Base-by-base conservation (phyloP, 148 eudicot genomes). In the Heliamphora exappendiculata region DNA sequence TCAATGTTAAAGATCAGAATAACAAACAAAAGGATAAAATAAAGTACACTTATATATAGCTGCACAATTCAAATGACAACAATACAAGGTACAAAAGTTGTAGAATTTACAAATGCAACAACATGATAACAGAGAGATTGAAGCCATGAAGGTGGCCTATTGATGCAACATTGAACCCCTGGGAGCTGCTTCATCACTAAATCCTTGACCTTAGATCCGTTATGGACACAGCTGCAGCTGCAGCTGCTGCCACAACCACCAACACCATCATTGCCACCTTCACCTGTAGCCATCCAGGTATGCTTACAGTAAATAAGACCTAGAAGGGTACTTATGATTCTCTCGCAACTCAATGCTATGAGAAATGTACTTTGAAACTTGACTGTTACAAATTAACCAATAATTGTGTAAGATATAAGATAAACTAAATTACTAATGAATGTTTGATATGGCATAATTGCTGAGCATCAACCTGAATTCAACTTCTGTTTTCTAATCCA, bases 181-280 rank as follows among this genome's bases (percentile, higher is more conserved):
- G 86, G 67, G 4, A 93, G 82, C 54, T 93, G 93, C 78, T 93
- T 96, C 87, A 85, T 69, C 0, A 89, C 87, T 0, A 88, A 85
- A 51, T 82, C 85, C 63, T 84, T 88, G 8, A 82, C 42, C 49
- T 72, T 86, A 0, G 65, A 29, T 16, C 28, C 75, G 0, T 17
- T 16, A 34, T 73, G 75, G 49, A 22, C 49, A 7, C 65, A 73
- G 17, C 75, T 34, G 26, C 75, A 73, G 53, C 39, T 9, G 42
- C 66, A 36, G 28, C 58, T 69, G 37, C 33, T n/a, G 0, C 16
- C 67, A 9, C 76, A 74, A 0, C 68, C 63, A 20, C 74, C 76
- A 20, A 19, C 67, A 1, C 37, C 5, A 10, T 29, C 34, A 59
- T 26, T 37, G 74, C 77, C 29, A 22, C 36, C 45, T 3, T 45